A percentile compares a stretch with the other conserved stretches of the same genome.
Evolutionary conservation across 192 early-diverging fungal genomes (phyloP).

Genomic region (Coemansia sp.): DNA sequence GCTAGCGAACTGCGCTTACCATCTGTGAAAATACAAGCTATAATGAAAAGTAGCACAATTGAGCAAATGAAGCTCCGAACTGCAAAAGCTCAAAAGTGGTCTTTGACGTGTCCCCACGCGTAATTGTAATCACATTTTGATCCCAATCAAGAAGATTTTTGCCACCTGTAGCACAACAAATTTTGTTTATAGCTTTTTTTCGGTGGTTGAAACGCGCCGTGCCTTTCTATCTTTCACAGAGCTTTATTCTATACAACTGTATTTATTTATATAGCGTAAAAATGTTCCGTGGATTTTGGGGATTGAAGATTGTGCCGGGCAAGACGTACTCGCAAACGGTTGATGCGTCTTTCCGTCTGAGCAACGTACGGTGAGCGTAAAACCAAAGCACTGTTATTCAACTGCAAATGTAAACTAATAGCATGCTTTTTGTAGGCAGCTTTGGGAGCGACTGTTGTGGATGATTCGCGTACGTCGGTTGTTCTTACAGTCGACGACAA

Average conservation of each 20-base stretch:
- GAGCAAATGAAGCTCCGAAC: background rate
- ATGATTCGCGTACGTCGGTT: conserved; percentile 63
- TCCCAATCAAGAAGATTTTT: conserved; percentile 15
- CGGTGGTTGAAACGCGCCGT: background rate
- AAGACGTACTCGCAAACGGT: conserved; percentile 78
- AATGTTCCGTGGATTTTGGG: conserved; percentile 62
- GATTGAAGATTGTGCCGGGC: conserved; percentile 65
- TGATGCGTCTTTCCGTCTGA: conserved; percentile 73
- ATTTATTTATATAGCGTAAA: conserved; percentile 10
- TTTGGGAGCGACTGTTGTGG: conserved; percentile 56
- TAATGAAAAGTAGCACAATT: background rate
- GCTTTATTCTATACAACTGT: conserved; percentile 8
- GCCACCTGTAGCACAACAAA: conserved; percentile 1
- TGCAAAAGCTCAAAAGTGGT: background rate
- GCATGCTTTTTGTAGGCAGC: conserved; percentile 59
- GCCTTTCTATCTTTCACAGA: conserved; percentile 6
- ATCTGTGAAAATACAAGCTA: conserved; percentile 1
- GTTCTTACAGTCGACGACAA: conserved; percentile 66
- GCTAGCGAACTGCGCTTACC: conserved; percentile 1
- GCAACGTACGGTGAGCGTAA: conserved; percentile 56
- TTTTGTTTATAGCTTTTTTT: conserved; percentile 9
- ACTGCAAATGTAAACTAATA: background rate
- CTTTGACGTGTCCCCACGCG: background rate
- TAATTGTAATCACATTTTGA: conserved; percentile 10
- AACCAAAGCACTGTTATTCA: background rate